Evolutionary conservation across 202 grass and related monocot species (phyloP).

Genomic region (Dendrocalamus latiflorus): DNA sequence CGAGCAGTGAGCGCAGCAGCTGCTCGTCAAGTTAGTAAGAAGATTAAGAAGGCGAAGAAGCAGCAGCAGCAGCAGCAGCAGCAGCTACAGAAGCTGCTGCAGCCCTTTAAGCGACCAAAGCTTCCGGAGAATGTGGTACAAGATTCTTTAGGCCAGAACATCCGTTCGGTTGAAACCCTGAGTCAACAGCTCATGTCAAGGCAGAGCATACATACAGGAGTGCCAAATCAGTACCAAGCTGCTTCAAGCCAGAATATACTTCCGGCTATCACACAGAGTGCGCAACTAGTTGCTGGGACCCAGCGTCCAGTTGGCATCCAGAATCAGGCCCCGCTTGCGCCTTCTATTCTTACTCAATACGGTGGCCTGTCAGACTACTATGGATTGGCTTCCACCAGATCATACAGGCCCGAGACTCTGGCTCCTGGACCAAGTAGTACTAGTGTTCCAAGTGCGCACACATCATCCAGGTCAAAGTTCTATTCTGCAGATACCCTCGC

Average conservation of each 20-base stretch:
- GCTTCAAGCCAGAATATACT: conserved; percentile 19
- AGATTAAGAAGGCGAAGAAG: conserved; percentile 16
- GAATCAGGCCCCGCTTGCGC: background rate
- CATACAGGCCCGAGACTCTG: background rate
- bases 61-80: background rate
- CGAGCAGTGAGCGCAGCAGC: conserved; percentile 2
- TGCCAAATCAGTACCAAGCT: conserved; percentile 10
- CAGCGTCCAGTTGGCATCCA: conserved; percentile 12
- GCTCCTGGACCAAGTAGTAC: conserved; percentile 13
- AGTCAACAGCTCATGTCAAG: background rate
- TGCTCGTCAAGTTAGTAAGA: conserved; percentile 36
- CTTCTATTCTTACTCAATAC: background rate
- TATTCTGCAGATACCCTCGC: conserved; percentile 38
- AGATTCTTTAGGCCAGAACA: conserved; percentile 2
- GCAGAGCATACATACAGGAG: background rate
- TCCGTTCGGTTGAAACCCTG: background rate
- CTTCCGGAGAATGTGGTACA: conserved; percentile 10
- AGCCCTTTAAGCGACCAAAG: conserved; percentile 12
- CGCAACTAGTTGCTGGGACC: conserved; percentile 8
- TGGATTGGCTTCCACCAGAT: too few species aligned
- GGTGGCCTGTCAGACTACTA: conserved; percentile 14
- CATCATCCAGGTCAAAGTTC: conserved; percentile 21
- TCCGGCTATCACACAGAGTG: background rate
- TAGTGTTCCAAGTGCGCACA: background rate
- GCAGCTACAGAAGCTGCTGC: too few species aligned